A percentile compares a stretch with the other conserved stretches of the same genome.
These are phyloP conservation scores for Silybum marianum DNA, from an alignment of 129 eudicot genomes.

Conservation along the genomic window DNA sequence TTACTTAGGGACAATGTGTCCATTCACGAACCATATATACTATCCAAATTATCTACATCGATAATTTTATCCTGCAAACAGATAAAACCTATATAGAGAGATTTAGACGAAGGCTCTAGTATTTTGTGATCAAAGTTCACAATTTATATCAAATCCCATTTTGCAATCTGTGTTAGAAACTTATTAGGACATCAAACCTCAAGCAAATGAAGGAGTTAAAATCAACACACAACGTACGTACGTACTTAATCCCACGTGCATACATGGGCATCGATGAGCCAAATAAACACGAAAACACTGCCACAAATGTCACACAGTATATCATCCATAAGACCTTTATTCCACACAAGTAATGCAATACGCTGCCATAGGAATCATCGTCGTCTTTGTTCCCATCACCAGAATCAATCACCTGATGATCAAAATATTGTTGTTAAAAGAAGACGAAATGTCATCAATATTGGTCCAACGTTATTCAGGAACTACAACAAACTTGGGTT, in stretches of 20 bases:
- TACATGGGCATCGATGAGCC: constrained; percentile 9
- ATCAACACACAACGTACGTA: constrained; percentile 21
- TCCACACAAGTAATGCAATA: constrained; percentile 8
- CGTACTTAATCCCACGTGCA: not conserved
- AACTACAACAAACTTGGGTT: too few relatives aligned
- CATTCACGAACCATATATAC: too few relatives aligned
- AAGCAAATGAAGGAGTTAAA: constrained; percentile 5
- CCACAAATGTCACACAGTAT: constrained; percentile 14
- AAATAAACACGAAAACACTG: constrained; percentile 12
- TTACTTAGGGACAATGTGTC: too few relatives aligned
- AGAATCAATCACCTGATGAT: constrained; percentile 28
- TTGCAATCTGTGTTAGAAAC: not conserved
- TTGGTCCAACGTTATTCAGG: too few relatives aligned
- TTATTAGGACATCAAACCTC: constrained; percentile 7
- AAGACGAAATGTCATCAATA: not conserved
- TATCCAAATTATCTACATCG: not conserved
- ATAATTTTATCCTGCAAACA: too few relatives aligned
- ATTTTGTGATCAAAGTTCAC: not conserved
- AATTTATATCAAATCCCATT: not conserved
- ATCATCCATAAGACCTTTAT: constrained; percentile 26
- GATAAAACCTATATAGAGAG: not conserved
- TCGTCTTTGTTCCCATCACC: not conserved
- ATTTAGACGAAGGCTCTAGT: not conserved
- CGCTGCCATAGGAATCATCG: not conserved
- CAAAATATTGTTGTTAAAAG: not conserved